Evolutionary conservation across 73 alveolate genomes (phyloP).

Genomic region (Paramecium bursaria): DNA sequence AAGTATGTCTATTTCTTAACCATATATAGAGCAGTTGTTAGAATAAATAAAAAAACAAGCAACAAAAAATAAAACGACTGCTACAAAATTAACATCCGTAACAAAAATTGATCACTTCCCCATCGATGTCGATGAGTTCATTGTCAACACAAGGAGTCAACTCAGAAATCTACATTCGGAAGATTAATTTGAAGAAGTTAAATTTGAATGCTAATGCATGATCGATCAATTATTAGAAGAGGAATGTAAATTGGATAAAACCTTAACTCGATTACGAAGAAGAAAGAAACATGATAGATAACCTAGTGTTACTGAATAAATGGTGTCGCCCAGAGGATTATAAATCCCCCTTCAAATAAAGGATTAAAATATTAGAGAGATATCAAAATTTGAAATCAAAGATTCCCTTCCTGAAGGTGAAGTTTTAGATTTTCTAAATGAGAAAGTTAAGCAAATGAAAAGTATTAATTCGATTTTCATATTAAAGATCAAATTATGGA

Average conservation of each 20-base stretch:
- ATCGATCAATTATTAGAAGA: constrained; percentile 46
- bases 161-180: neutral
- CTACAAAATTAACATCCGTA: too few species aligned
- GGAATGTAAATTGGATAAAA: constrained; percentile 47
- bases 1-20: too few species aligned
- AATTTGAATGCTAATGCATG: constrained; percentile 1
- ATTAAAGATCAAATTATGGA: neutral
- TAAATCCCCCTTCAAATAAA: neutral
- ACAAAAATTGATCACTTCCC: too few species aligned
- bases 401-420: neutral
- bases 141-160: too few species aligned
- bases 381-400: neutral
- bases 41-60: too few species aligned
- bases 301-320: neutral
- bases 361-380: neutral
- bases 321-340: neutral
- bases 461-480: neutral
- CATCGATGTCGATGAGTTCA: too few species aligned
- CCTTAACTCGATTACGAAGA: constrained; percentile 1
- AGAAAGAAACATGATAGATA: constrained; percentile 18
- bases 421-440: constrained; percentile 11
- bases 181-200: neutral
- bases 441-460: neutral
- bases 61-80: too few species aligned
- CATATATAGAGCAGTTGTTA: too few species aligned